phyloP scores from a whole-genome alignment of 140 eudicot genomes.

The Flaveria floridana region DNA sequence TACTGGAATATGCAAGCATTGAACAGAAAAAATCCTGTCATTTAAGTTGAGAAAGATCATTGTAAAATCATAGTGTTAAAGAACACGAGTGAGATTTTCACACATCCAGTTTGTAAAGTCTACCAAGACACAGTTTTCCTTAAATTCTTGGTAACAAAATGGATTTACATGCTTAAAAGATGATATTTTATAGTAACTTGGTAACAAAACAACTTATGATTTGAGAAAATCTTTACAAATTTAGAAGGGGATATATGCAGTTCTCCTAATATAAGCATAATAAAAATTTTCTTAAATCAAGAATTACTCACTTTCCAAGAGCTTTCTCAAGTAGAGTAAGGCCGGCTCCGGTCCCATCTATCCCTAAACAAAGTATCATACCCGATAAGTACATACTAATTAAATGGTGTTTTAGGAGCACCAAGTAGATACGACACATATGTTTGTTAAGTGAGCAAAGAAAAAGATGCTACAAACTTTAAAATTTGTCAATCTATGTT shows the following conservation, averaged over 20 bases:
- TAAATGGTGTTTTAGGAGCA: constrained; percentile 4
- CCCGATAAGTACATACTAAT: not conserved
- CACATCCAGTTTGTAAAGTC: not conserved
- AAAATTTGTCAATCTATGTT: not conserved
- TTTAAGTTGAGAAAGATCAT: not conserved
- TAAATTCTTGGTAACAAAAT: not conserved
- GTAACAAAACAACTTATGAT: too few species aligned
- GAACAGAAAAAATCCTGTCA: constrained; percentile 66
- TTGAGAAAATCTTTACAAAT: too few species aligned
- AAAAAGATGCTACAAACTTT: constrained; percentile 6
- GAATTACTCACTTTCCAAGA: constrained; percentile 58
- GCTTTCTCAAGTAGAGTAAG: constrained; percentile 69
- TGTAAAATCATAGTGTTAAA: not conserved
- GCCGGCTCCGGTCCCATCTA: constrained; percentile 72
- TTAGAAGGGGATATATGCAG: too few species aligned
- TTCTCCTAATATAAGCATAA: too few species aligned
- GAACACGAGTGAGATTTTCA: not conserved
- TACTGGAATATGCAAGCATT: constrained; percentile 75
- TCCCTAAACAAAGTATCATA: constrained; percentile 45
- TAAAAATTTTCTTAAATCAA: constrained; percentile 8
- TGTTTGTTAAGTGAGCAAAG: not conserved
- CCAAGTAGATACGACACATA: not conserved
- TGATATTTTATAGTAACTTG: not conserved
- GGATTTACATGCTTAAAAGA: not conserved
- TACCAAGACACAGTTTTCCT: not conserved